phyloP scores from a whole-genome alignment of 495 filamentous ascomycete genomes.

The Lasiosphaeria miniovina region DNA sequence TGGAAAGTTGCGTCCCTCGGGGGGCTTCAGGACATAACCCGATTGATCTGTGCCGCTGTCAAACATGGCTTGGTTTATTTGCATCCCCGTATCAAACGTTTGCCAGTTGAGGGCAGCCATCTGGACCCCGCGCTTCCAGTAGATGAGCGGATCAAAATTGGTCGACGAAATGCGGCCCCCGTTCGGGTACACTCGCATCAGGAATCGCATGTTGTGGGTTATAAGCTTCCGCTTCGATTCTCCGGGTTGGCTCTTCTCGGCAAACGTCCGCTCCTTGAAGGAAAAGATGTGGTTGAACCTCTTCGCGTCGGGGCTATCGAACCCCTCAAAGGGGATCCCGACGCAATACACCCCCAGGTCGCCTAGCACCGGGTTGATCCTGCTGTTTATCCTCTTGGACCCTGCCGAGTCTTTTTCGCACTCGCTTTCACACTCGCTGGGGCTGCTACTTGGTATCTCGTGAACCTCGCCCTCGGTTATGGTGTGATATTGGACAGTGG shows the following conservation, averaged over 20 bases:
- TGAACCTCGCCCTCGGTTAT: slow-evolving; percentile 51
- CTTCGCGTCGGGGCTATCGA: slow-evolving; percentile 71
- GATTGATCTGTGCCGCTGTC: slow-evolving; percentile 82
- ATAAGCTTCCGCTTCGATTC: slow-evolving; percentile 69
- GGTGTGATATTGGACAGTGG: slow-evolving; percentile 40
- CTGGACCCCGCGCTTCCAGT: slow-evolving; percentile 93
- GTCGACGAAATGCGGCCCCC: slow-evolving; percentile 74
- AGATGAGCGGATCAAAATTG: slow-evolving; percentile 88
- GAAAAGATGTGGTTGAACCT: slow-evolving; percentile 91
- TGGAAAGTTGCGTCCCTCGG: slow-evolving; percentile 67
- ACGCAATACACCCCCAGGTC: slow-evolving; percentile 85
- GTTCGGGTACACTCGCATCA: slow-evolving; percentile 92
- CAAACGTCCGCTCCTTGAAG: slow-evolving; percentile 81
- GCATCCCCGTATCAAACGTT: slow-evolving; percentile 91
- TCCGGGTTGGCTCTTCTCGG: slow-evolving; percentile 66
- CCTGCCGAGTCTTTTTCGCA: slow-evolving; percentile 47
- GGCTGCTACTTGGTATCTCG: slow-evolving; percentile 49
- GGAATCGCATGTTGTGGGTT: slow-evolving; percentile 86
- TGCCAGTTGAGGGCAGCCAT: slow-evolving; percentile 99
- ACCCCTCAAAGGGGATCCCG: slow-evolving; percentile 79
- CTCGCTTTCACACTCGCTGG: slow-evolving; percentile 58
- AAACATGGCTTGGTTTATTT: slow-evolving; percentile 98
- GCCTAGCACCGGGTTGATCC: slow-evolving; percentile 79
- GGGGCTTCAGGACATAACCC: slow-evolving; percentile 91
- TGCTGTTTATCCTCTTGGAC: slow-evolving; percentile 67